A percentile compares a stretch with the other conserved stretches of the same genome.
phyloP scores from a whole-genome alignment of 2,329 filamentous ascomycete genomes.

The Penicillium brevicompactum region DNA sequence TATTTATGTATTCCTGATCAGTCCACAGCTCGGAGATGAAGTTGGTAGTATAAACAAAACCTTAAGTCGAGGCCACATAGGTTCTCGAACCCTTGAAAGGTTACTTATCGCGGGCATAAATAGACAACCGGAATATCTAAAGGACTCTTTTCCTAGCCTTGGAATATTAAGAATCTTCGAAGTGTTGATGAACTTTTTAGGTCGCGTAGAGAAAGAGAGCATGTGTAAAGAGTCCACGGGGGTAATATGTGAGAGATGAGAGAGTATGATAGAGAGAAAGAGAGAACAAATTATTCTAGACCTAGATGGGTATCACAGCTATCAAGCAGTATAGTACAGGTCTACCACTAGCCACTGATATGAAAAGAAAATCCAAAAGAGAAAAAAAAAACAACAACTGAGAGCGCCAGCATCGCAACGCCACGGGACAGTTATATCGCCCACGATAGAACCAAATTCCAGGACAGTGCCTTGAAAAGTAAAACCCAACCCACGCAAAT shows the following conservation, averaged over 20 bases:
- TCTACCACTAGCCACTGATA: slow-evolving; percentile 25
- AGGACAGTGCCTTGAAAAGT: slow-evolving; percentile 8
- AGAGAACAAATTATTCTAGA: slow-evolving; percentile 17
- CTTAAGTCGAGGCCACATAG: too few relatives aligned
- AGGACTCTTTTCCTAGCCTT: too few relatives aligned
- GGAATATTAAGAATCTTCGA: too few relatives aligned
- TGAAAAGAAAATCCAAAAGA: not conserved
- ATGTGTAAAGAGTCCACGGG: too few relatives aligned
- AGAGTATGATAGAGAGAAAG: not conserved
- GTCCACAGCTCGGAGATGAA: too few relatives aligned
- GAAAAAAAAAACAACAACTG: not conserved
- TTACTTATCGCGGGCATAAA: too few relatives aligned
- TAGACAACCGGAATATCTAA: too few relatives aligned
- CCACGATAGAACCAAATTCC: not conserved
- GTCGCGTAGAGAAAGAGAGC: too few relatives aligned
- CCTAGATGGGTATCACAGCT: slow-evolving; percentile 28
- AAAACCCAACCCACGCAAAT: slow-evolving; percentile 17
- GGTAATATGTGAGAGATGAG: not conserved
- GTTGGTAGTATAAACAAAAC: too few relatives aligned
- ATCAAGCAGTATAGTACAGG: slow-evolving; percentile 29
- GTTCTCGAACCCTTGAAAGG: too few relatives aligned
- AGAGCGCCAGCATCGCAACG: slow-evolving; percentile 7
- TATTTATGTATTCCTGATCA: too few relatives aligned
- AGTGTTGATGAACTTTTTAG: too few relatives aligned
- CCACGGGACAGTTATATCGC: not conserved